Evolutionary conservation across 768 basidiomycete genomes (phyloP).

Genomic region (Boletus tylopilopsis): DNA sequence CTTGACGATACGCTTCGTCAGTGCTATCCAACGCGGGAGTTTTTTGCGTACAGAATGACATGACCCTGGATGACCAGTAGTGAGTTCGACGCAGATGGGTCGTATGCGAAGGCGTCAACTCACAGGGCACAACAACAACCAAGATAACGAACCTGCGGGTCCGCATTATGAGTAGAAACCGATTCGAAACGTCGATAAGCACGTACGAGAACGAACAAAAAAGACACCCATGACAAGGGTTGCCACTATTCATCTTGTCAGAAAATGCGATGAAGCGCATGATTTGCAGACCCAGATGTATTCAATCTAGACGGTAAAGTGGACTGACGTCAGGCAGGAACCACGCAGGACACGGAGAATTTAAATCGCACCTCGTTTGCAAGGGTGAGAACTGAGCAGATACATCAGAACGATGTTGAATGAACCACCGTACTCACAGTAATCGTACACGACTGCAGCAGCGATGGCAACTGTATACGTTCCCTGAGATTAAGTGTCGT

Average conservation of each 20-base stretch:
- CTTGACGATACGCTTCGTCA: neutral
- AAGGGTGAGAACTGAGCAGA: constrained; percentile 6
- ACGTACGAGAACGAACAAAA: constrained; percentile 10
- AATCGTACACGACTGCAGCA: neutral
- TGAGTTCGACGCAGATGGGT: too few relatives aligned
- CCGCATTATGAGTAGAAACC: neutral
- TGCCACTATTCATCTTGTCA: constrained; percentile 3
- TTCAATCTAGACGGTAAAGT: constrained; percentile 4
- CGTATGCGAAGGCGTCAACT: neutral
- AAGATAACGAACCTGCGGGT: constrained; percentile 10
- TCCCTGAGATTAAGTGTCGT: neutral
- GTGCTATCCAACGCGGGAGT: neutral
- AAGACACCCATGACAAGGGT: constrained; percentile 11
- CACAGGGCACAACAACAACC: constrained; percentile 9
- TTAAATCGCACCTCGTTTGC: constrained; percentile 10
- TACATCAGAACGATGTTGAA: neutral
- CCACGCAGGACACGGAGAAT: too few relatives aligned
- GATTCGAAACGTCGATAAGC: neutral
- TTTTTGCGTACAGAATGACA: neutral
- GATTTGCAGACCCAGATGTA: constrained; percentile 11
- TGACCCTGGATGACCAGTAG: neutral
- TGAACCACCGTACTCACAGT: neutral
- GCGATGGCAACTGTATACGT: neutral
- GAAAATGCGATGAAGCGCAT: neutral
- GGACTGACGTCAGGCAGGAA: neutral